phyloP scores from a whole-genome alignment of 768 basidiomycete genomes.

The Termitomyces sp. region DNA sequence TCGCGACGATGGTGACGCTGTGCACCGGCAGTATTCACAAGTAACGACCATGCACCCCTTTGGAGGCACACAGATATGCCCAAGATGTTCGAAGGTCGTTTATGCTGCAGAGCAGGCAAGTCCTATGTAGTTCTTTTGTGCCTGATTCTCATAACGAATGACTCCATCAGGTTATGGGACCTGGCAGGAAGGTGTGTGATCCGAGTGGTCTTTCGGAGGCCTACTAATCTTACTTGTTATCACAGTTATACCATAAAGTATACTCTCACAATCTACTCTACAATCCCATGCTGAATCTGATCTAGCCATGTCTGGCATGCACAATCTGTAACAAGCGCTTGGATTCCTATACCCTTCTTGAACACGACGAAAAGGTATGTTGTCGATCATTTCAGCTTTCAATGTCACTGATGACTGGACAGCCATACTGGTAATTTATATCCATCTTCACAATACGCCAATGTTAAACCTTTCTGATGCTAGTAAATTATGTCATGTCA shows the following conservation, averaged over 20 bases:
- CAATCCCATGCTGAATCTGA: neutral
- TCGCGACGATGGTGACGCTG: conserved; percentile 1
- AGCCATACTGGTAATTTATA: conserved; percentile 53
- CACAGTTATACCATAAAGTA: conserved; percentile 80
- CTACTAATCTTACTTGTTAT: conserved; percentile 7
- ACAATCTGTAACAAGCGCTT: conserved; percentile 73
- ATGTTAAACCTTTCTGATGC: neutral
- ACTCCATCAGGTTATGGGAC: conserved; percentile 67
- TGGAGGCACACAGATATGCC: conserved; percentile 69
- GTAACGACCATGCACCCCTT: conserved; percentile 61
- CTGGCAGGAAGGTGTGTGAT: conserved; percentile 75
- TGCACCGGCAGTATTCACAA: neutral
- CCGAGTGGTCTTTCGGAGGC: conserved; percentile 6
- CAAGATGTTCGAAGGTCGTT: conserved; percentile 71
- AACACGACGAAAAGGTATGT: conserved; percentile 80
- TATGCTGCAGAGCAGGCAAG: conserved; percentile 88
- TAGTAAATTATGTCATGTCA: conserved; percentile 83
- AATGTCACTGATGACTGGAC: neutral
- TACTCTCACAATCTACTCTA: neutral
- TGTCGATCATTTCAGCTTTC: conserved; percentile 2
- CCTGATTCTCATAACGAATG: conserved; percentile 11
- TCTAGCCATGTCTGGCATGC: conserved; percentile 78
- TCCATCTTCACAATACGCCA: neutral
- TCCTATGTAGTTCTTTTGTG: conserved; percentile 1
- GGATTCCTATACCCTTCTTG: conserved; percentile 73